Conservation (phyloP, 164 flowering plant genomes). For the Platanus orientalis region DNA sequence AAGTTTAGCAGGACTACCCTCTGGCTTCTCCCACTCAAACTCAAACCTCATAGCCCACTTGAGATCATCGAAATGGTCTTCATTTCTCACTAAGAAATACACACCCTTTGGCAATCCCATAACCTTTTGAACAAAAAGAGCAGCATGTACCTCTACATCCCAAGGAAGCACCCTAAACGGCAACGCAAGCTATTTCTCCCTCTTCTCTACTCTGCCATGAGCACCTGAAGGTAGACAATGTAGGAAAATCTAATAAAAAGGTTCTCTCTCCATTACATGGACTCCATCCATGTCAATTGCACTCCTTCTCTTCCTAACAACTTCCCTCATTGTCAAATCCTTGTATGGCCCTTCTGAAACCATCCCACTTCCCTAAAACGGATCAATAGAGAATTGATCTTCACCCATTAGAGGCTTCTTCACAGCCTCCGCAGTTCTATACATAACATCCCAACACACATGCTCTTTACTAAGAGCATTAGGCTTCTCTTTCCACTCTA, state of each 20-base stretch:
- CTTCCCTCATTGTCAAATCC: slow-evolving; percentile 50
- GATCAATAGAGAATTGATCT: slow-evolving; percentile 22
- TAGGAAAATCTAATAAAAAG: slow-evolving; percentile 79
- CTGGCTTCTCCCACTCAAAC: slow-evolving; percentile 84
- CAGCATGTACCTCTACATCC: slow-evolving; percentile 82
- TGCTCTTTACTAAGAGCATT: slow-evolving; percentile 84
- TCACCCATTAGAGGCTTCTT: slow-evolving; percentile 54
- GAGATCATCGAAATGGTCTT: slow-evolving; percentile 63
- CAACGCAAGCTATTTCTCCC: slow-evolving; percentile 55
- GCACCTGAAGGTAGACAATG: slow-evolving; percentile 89
- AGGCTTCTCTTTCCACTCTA: slow-evolving; percentile 79
- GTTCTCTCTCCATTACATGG: slow-evolving; percentile 49
- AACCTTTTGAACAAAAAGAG: slow-evolving; percentile 80
- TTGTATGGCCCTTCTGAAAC: slow-evolving; percentile 50
- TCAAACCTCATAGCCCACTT: slow-evolving; percentile 47
- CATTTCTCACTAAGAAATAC: slow-evolving; percentile 92
- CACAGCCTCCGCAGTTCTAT: slow-evolving; percentile 70
- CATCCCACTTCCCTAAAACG: slow-evolving; percentile 39
- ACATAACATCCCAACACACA: slow-evolving; percentile 82
- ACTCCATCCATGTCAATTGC: slow-evolving; percentile 95
- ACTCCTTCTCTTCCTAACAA: slow-evolving; percentile 86
- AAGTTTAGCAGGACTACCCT: slow-evolving; percentile 76
- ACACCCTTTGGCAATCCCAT: slow-evolving; percentile 67
- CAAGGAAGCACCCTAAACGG: slow-evolving; percentile 83
- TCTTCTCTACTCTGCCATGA: slow-evolving; percentile 36